Conservation (phyloP, 2,329 filamentous ascomycete genomes). For the Teratosphaeria epicoccoides region DNA sequence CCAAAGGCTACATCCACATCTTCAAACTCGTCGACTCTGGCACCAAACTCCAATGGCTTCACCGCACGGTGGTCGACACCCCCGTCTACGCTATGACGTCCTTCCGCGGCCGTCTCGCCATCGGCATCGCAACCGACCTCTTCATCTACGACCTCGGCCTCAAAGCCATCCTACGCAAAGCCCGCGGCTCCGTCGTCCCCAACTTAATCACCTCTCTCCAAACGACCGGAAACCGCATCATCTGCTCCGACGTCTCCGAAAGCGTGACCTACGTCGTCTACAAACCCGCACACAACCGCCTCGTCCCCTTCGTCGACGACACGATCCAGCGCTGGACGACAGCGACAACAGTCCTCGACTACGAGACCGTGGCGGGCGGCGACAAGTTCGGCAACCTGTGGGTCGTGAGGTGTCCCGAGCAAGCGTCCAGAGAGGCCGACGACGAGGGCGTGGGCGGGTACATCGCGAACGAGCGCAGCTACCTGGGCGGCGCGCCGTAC, state of each 20-base stretch:
- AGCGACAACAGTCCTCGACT: constrained; percentile 87
- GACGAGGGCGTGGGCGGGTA: constrained; percentile 85
- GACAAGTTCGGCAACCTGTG: constrained; percentile 98
- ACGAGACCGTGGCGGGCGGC: constrained; percentile 86
- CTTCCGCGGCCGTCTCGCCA: constrained; percentile 82
- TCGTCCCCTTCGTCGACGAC: constrained; percentile 92
- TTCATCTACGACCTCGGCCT: constrained; percentile 89
- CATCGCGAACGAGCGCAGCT: constrained; percentile 79
- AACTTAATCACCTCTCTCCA: constrained; percentile 75
- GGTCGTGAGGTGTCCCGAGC: constrained; percentile 76
- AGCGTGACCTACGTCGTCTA: constrained; percentile 88
- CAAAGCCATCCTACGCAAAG: constrained; percentile 83
- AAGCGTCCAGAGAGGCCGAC: constrained; percentile 79
- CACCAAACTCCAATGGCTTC: constrained; percentile 82
- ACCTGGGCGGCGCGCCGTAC: constrained; percentile 81
- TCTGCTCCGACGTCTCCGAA: constrained; percentile 87
- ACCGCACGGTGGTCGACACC: constrained; percentile 87
- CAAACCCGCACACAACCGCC: constrained; percentile 79
- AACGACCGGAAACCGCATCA: constrained; percentile 80
- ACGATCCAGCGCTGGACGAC: constrained; percentile 83
- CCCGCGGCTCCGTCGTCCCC: constrained; percentile 30
- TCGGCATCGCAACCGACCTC: constrained; percentile 73
- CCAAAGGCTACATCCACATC: constrained; percentile 70
- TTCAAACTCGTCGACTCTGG: constrained; percentile 84
- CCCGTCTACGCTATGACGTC: constrained; percentile 81